Evolutionary conservation across 345 rosid genomes (phyloP), one percentile per base, ranked within the genome.

Genomic region (Syzygium grande): DNA sequence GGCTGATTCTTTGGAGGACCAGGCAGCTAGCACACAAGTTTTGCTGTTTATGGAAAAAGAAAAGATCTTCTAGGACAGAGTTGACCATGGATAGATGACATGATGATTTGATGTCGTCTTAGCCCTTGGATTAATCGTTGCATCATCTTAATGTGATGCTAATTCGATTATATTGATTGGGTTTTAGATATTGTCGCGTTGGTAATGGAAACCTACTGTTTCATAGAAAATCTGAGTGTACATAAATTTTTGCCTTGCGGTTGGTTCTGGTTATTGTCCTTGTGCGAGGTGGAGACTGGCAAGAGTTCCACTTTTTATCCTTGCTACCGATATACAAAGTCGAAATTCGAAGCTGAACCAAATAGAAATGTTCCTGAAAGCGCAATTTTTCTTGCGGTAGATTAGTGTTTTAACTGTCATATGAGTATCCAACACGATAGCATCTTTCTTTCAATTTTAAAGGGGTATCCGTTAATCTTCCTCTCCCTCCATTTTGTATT

Each of bases 21-120:
- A 0, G 63, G 29, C 0, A 0, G 63, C 63, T 58, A 11, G 29
- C 23, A 25, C n/a, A 55, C 58, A 21, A 23, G 61, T 23, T 23
- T 56, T 22, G 61, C n/a, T 9, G 9, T 56, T 56, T 22, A 56
- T 23, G 61, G n/a, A 56, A 11, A 61, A 61, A 21, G 38, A 34
- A 22, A 7, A 63, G 13, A 63, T 63, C 19, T 63, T 9, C 29
- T 63, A 6, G 73, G 73, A 63, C 19, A 63, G 73, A 63, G 5
- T 63, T 63, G 73, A 63, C 19, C 17, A n/a, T 2, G 3, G 21
- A 63, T 29, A 14, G 9, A 63, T 7, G 38, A 3, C 38, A 29
- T 9, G 21, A 63, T 0, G 10, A 3, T 29, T 14, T 0, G 1
- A 29, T 29, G 22, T 29, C 19, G 10, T 63, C 77, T 29, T 3